Evolutionary conservation across 139 green algal species (phyloP).

Genomic region (Chlamydomonas schloesseri): DNA sequence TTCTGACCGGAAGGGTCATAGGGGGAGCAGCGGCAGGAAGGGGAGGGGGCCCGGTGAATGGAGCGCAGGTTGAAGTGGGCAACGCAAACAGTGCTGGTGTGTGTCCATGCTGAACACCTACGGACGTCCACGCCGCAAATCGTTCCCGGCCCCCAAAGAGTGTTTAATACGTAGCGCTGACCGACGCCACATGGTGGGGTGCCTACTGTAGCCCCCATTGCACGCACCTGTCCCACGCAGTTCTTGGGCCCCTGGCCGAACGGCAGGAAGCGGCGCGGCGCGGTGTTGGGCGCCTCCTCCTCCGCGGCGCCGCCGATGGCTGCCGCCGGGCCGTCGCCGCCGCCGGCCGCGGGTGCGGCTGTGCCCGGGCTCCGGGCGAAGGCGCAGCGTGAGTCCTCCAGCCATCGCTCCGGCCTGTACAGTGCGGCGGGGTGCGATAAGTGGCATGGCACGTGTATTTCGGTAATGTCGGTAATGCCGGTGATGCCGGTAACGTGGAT

Average conservation of each 20-base stretch:
- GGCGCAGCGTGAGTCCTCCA: slow-evolving; percentile 12
- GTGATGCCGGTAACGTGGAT: too few species aligned
- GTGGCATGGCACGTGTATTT: too few species aligned
- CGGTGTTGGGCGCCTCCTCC: not conserved
- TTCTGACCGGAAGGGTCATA: not conserved
- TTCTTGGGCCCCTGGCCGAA: slow-evolving; percentile 40
- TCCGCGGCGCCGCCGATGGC: not conserved
- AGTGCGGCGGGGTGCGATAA: too few species aligned
- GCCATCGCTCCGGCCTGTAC: slow-evolving; percentile 33
- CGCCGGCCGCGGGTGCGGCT: not conserved
- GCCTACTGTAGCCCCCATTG: not conserved
- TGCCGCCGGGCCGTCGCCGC: not conserved
- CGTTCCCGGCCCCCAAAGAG: not conserved
- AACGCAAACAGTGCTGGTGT: not conserved
- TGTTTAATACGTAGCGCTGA: too few species aligned
- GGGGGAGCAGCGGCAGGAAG: not conserved
- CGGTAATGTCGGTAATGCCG: too few species aligned
- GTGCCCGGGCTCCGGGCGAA: not conserved
- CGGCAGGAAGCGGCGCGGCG: slow-evolving; percentile 27
- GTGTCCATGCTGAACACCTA: too few species aligned
- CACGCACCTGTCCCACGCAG: slow-evolving; percentile 36
- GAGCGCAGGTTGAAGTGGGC: not conserved
- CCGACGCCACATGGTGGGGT: too few species aligned
- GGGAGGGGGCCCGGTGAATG: not conserved
- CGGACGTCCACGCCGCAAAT: not conserved